Base-by-base conservation (phyloP, 2,329 filamentous ascomycete species). In the Fusarium torulosum region DNA sequence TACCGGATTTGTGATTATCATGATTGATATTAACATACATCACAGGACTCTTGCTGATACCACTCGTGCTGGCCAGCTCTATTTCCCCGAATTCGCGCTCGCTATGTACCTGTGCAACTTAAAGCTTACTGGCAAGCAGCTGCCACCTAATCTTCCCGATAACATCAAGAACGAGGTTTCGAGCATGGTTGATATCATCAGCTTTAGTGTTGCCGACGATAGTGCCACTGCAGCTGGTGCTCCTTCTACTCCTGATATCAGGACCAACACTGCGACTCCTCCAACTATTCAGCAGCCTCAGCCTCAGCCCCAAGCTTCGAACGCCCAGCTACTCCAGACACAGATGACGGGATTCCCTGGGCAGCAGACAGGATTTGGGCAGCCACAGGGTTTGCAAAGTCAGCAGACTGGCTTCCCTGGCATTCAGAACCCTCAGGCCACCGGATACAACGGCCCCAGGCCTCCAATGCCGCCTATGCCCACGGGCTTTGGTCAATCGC, bases 161-260 rank as follows among this genome's bases (percentile, higher is more conserved):
- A 91, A 88, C 60, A 90, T 99, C 69, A 91, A 90, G 82, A 99
- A 99, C 74, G 96, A 99, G 79, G 96, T 99, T 19, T 98, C 95
- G 5, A 97, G 96, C 80, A 98, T 99, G 94, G 96, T 99, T 40
- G 96, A 99, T 76, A 99, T 99, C 57, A 99, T 99, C 76, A 97
- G 94, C 61, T 99, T 99, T 77, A 93, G 91, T 71, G 87, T 97
- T 23, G 89, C 88, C 1, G 96, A 99, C 68, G 91, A 95, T 27
- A 82, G 81, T 7, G 75, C 76, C 40, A 80, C 85, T 20, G 79
- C 85, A 82, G 27, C 72, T 79, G 5, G 83, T 83, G 53, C 92
- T 77, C 88, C 88, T 17, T 90, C 92, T 1, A 44, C 61, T 21
- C 62, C 66, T 31, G 90, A 88, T 72, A 93, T 95, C 75, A 82